phyloP scores from a whole-genome alignment of 345 rosid species.

The Arabidopsis arenosa region DNA sequence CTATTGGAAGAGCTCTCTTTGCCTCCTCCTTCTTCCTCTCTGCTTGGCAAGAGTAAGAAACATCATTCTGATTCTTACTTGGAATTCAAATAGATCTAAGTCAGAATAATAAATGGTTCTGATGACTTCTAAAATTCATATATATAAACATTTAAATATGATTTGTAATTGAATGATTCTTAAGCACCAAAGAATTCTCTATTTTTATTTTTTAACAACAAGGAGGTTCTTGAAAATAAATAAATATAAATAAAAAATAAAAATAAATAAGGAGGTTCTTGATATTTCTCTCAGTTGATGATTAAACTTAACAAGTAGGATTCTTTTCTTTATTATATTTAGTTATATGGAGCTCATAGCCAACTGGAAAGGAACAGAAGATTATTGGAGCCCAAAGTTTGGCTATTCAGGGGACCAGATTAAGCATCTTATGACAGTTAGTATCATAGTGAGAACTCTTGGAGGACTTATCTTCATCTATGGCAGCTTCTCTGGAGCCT shows the following conservation, averaged over 20 bases:
- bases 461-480: slow-evolving; percentile 45
- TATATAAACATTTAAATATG: not conserved
- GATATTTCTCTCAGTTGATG: not conserved
- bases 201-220: not conserved
- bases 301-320: not conserved
- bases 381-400: slow-evolving; percentile 42
- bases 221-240: not conserved
- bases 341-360: slow-evolving; percentile 39
- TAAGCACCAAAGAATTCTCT: not conserved
- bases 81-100: not conserved
- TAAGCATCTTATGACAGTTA: slow-evolving; percentile 39
- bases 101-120: not conserved
- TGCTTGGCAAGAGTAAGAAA: slow-evolving; percentile 43
- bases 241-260: no score
- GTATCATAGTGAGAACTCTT: slow-evolving; percentile 40
- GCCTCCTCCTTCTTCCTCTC: slow-evolving; percentile 42
- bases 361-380: slow-evolving; percentile 34
- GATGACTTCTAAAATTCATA: not conserved
- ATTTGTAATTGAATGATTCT: not conserved
- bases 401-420: slow-evolving; percentile 44
- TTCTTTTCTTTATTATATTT: not conserved
- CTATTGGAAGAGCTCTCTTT: slow-evolving; percentile 46
- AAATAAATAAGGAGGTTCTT: not conserved
- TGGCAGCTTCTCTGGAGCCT: slow-evolving; percentile 48
- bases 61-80: slow-evolving; percentile 8